Percentiles rank a stretch among this genome's conserved stretches.
Evolutionary conservation across 192 early-diverging fungal species (phyloP).

Genomic region (Umbelopsis isabellina): DNA sequence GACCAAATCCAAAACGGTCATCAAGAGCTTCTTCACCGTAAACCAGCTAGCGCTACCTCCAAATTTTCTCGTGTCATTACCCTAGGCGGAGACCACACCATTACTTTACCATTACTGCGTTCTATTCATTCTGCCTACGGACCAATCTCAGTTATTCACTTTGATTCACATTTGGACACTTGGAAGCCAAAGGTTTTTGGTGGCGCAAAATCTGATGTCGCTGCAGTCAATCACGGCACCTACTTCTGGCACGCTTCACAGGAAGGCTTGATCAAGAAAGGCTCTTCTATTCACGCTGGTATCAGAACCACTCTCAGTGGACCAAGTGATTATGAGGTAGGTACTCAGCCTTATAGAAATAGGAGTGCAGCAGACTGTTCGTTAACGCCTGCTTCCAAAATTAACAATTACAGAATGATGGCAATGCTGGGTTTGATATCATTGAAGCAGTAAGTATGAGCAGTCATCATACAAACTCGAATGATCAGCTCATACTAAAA

Average conservation of each 20-base stretch:
- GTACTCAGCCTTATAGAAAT: background rate
- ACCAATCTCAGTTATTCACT: constrained; percentile 27
- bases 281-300: constrained; percentile 32
- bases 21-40: constrained; percentile 32
- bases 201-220: constrained; percentile 7
- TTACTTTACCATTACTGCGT: constrained; percentile 17
- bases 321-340: constrained; percentile 25
- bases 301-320: constrained; percentile 32
- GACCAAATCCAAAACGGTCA: constrained; percentile 29
- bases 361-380: no score
- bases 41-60: background rate
- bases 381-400: background rate
- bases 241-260: constrained; percentile 38
- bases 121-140: constrained; percentile 18
- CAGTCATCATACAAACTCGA: background rate
- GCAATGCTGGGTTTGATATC: constrained; percentile 32
- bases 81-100: constrained; percentile 37
- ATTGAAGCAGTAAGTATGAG: constrained; percentile 27
- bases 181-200: constrained; percentile 26
- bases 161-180: constrained; percentile 30
- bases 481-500: no score
- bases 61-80: constrained; percentile 32
- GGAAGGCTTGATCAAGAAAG: constrained; percentile 38
- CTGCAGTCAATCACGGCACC: constrained; percentile 37
- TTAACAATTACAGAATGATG: constrained; percentile 24